These are phyloP conservation scores for Fusarium illudens DNA, from an alignment of 2,329 filamentous ascomycete species.

Conservation along the genomic window DNA sequence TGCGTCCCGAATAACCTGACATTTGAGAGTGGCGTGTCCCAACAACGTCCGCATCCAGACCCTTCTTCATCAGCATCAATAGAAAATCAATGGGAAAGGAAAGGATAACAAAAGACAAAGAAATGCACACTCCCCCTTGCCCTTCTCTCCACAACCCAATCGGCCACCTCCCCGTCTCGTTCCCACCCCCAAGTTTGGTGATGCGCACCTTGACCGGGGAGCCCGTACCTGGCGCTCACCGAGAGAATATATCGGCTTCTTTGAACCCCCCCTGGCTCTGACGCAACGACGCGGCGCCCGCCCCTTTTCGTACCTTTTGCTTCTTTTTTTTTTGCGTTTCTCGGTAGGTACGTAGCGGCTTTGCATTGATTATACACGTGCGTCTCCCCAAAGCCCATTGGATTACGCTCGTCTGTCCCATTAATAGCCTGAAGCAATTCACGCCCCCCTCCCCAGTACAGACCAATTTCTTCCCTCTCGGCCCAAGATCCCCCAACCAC, in stretches of 20 bases:
- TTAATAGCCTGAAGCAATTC: background rate
- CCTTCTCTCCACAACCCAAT: constrained; percentile 14
- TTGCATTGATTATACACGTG: background rate
- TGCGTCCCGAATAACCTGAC: constrained; percentile 35
- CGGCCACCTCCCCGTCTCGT: constrained; percentile 31
- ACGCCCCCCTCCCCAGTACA: background rate
- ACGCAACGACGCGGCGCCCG: background rate
- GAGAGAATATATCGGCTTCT: background rate
- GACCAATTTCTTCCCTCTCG: background rate
- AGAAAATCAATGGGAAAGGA: background rate
- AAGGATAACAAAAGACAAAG: background rate
- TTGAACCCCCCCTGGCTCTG: background rate
- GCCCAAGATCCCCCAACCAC: background rate
- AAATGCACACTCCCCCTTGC: background rate
- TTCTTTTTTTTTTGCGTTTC: background rate
- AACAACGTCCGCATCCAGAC: background rate
- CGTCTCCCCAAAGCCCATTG: background rate
- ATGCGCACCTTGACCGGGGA: background rate
- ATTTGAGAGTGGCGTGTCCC: constrained; percentile 35
- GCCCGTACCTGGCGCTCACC: background rate
- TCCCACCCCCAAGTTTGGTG: background rate
- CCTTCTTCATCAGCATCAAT: background rate
- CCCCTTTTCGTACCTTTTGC: too few relatives aligned
- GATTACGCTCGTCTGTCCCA: background rate
- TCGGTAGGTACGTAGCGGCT: background rate